A percentile compares a stretch with the other conserved stretches of the same genome.
Conservation (phyloP, 441 rosid genomes). For the Gossypium davidsonii region DNA sequence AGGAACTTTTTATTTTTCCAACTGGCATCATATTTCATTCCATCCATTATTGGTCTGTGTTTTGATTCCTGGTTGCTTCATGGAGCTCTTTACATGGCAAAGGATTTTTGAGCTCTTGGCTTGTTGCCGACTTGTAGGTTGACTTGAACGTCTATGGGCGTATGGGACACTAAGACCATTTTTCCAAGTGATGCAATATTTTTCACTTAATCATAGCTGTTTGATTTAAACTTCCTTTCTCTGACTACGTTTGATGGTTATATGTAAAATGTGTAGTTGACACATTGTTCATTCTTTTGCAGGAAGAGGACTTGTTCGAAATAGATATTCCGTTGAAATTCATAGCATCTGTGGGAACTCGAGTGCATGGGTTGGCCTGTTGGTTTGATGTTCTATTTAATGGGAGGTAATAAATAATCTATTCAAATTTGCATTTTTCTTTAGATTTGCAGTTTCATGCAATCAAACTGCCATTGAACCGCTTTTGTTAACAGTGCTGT, state of each 20-base stretch:
- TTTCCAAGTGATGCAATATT: not conserved
- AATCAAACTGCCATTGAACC: not conserved
- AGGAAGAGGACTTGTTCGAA: conserved; percentile 86
- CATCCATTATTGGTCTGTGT: too few relatives aligned
- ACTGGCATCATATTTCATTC: not conserved
- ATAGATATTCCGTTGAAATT: conserved; percentile 80
- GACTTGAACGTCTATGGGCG: not conserved
- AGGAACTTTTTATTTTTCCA: not conserved
- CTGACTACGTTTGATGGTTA: conserved; percentile 1
- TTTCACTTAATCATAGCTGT: not conserved
- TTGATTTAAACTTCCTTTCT: not conserved
- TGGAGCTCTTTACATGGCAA: too few relatives aligned
- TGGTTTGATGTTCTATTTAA: conserved; percentile 92
- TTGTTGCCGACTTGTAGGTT: not conserved
- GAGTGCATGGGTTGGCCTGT: conserved; percentile 93
- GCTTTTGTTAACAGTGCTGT: conserved; percentile 50
- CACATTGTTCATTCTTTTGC: conserved; percentile 12
- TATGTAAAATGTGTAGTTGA: not conserved
- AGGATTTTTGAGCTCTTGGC: too few relatives aligned
- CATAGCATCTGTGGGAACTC: conserved; percentile 63
- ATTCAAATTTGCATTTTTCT: not conserved
- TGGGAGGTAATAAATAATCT: conserved; percentile 49
- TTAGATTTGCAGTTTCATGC: not conserved
- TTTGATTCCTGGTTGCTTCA: too few relatives aligned
- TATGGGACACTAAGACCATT: not conserved